Percentiles rank a stretch among this genome's conserved stretches.
phyloP scores from a whole-genome alignment of 345 rosid genomes.

The Eucalyptus brandiana region DNA sequence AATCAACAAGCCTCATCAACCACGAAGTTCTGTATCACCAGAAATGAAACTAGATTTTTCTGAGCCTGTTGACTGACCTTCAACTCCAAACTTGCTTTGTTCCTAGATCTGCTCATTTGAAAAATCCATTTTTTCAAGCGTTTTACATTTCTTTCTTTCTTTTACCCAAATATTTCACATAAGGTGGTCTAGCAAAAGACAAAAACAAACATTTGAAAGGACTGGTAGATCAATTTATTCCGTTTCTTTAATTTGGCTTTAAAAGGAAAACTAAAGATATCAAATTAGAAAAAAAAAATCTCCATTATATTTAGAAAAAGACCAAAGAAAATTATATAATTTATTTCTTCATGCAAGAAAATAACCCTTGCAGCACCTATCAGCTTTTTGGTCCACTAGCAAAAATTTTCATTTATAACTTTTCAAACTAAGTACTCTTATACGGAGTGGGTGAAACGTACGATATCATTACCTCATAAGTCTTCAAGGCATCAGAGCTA shows the following conservation, averaged over 20 bases:
- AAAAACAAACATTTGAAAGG: not conserved
- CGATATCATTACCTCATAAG: slow-evolving; percentile 33
- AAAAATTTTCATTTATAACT: not conserved
- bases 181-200: not conserved
- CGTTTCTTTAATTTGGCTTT: not conserved
- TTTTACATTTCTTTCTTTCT: not conserved
- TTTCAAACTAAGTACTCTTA: not conserved
- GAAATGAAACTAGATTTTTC: not conserved
- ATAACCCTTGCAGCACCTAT: not conserved
- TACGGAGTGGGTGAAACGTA: not conserved
- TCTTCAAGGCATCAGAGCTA: slow-evolving; percentile 44
- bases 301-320: not conserved
- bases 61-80: not conserved
- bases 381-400: not conserved
- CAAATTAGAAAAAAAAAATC: not conserved
- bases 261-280: not conserved
- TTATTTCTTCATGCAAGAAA: not conserved
- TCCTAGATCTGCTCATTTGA: not conserved
- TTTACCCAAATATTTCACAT: not conserved
- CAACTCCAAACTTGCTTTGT: not conserved
- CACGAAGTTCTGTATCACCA: not conserved
- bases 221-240: not conserved
- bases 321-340: not conserved
- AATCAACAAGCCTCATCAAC: not conserved
- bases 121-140: not conserved